Evolutionary conservation across 129 eudicot species (phyloP).

Genomic region (Solidago caesia): DNA sequence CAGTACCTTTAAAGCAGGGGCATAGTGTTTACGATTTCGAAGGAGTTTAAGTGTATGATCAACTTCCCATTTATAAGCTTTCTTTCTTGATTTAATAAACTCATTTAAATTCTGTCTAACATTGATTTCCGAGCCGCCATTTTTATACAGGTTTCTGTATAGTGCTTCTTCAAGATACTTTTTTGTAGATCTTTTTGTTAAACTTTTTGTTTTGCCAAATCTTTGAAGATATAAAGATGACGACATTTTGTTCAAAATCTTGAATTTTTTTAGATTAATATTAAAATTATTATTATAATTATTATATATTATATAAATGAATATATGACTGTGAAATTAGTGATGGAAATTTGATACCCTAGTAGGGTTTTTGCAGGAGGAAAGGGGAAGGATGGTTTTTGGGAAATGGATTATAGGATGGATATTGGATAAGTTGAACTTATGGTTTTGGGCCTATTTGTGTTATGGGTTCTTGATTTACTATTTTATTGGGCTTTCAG

Average conservation of each 20-base stretch:
- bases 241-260: conserved; percentile 18
- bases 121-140: conserved; percentile 66
- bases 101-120: conserved; percentile 61
- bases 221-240: conserved; percentile 58
- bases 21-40: conserved; percentile 73
- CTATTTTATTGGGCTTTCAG: too few species aligned
- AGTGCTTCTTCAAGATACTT: conserved; percentile 84
- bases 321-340: too few species aligned
- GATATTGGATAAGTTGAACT: too few species aligned
- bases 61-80: conserved; percentile 93
- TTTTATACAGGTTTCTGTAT: conserved; percentile 65
- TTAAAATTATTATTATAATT: too few species aligned
- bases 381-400: too few species aligned
- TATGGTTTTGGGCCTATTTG: too few species aligned
- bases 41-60: conserved; percentile 74
- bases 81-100: conserved; percentile 58
- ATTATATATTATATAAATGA: too few species aligned
- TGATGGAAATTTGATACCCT: too few species aligned
- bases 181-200: conserved; percentile 66
- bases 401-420: too few species aligned
- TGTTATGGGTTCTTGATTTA: too few species aligned
- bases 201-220: conserved; percentile 55
- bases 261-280: too few species aligned
- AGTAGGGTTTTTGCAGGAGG: too few species aligned
- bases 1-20: conserved; percentile 81